Base-by-base conservation (phyloP, 148 eudicot genomes). In the Spergularia marina region DNA sequence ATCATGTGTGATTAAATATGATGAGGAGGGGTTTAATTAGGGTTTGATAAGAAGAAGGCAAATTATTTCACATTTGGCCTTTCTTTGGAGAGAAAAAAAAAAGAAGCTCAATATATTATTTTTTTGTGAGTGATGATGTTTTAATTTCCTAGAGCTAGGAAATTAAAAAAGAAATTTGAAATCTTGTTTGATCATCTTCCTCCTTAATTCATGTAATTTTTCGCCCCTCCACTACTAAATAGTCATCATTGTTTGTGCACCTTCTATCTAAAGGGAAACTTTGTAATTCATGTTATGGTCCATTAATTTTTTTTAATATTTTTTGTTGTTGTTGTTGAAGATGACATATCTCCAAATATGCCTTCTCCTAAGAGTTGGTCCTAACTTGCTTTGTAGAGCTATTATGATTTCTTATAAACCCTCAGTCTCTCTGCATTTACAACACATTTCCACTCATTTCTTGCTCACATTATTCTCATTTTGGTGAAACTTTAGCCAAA, bases 201-300 rank as follows among this genome's bases (percentile, higher is more conserved):
- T 65, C 64, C 77, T 57, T 72, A 54, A 76, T 76, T 81, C 62
- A 81, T 72, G 80, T 81, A 76, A 72, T 51, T 53, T 64, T 80
- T 58, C 74, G 54, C 51, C 77, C 80, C 80, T 72, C 77, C 83
- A 66, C 67, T 51, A 65, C 72, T 53, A 75, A 61, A 65, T 68
- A 76, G 61, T 72, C 77, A 81, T 81, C 65, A 81, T 72, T 72
- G 74, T 76, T 53, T 72, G 77, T 77, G 80, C 83, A 81, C 58
- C 36, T 73, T 72, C 77, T 36, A 67, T 81, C 74, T 76, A 81
- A 76, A 81, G 83, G 77, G 62, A 72, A 76, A 68, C 70, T 67
- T 76, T 72, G 83, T 81, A 76, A 72, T 68, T 73, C 76, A 65
- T 21, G 53, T 53, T 44, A 36, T 70, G 73, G 70, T 30, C 51